Percentiles rank a stretch among this genome's conserved stretches.
Conservation (phyloP, 176 grass and related monocot species). For the Avena atlantica region DNA sequence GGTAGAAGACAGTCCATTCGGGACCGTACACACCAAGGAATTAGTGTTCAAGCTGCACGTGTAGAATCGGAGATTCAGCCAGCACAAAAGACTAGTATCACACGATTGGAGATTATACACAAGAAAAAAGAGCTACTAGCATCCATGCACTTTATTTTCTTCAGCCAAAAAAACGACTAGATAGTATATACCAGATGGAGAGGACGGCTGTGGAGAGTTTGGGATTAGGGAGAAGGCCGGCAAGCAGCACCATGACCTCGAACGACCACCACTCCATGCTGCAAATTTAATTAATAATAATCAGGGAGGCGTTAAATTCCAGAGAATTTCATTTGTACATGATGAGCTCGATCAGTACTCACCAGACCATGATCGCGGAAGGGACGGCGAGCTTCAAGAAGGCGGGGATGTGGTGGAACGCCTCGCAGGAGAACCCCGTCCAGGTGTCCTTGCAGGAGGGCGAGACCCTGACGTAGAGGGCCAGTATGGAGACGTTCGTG, state of each 20-base stretch:
- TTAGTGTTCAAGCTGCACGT: constrained; percentile 61
- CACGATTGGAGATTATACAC: background rate
- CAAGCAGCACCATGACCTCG: background rate
- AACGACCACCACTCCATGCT: constrained; percentile 53
- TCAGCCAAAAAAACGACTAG: too few relatives aligned
- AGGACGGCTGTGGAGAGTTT: background rate
- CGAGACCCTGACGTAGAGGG: constrained; percentile 57
- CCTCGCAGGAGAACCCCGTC: constrained; percentile 57
- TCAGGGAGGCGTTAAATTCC: background rate
- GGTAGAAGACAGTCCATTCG: constrained; percentile 35
- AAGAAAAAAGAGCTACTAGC: background rate
- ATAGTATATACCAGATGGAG: constrained; percentile 42
- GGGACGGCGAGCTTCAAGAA: constrained; percentile 2
- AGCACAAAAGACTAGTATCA: too few relatives aligned
- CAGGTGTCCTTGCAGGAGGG: constrained; percentile 54
- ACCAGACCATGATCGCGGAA: constrained; percentile 91
- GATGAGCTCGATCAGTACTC: constrained; percentile 18
- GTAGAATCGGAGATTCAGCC: too few relatives aligned
- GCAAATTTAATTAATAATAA: background rate
- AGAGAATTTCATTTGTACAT: background rate
- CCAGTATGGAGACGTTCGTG: constrained; percentile 52
- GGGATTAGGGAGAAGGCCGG: background rate
- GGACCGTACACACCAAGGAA: constrained; percentile 58
- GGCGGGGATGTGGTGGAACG: constrained; percentile 14
- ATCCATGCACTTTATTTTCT: background rate